Evolutionary conservation across 352 stramenopile genomes (phyloP).

Genomic region (Nothophytophthora sp.): DNA sequence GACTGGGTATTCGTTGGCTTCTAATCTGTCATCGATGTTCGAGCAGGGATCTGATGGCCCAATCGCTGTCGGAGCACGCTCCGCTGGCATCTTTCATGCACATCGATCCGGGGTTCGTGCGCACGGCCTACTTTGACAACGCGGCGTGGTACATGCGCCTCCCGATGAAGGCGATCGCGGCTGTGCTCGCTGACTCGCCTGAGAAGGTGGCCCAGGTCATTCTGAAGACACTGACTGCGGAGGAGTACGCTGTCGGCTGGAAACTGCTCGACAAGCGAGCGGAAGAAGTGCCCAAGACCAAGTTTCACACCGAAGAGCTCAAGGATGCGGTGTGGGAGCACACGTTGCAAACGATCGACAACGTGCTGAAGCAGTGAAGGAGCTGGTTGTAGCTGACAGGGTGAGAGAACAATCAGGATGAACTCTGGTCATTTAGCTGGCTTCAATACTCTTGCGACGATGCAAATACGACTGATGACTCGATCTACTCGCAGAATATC

Average conservation of each 20-base stretch:
- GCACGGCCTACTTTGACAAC: not conserved
- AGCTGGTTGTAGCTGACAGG: no score
- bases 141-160: not conserved
- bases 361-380: not conserved
- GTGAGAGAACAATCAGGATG: no score
- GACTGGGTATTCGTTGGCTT: not conserved
- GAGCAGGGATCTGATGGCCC: not conserved
- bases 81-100: not conserved
- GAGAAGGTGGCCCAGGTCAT: not conserved
- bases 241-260: not conserved
- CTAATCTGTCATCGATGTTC: not conserved
- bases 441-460: no score
- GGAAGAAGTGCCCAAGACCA: not conserved
- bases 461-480: no score
- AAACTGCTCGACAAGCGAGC: not conserved
- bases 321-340: not conserved
- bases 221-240: not conserved
- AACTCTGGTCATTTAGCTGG: no score
- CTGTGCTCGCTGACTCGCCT: not conserved
- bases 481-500: no score
- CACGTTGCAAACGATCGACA: not conserved
- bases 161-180: not conserved
- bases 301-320: not conserved
- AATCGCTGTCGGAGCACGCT: not conserved
- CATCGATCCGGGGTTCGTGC: not conserved